Conservation (phyloP, 2,329 filamentous ascomycete species). For the Magnaporthiopsis rhizophila region DNA sequence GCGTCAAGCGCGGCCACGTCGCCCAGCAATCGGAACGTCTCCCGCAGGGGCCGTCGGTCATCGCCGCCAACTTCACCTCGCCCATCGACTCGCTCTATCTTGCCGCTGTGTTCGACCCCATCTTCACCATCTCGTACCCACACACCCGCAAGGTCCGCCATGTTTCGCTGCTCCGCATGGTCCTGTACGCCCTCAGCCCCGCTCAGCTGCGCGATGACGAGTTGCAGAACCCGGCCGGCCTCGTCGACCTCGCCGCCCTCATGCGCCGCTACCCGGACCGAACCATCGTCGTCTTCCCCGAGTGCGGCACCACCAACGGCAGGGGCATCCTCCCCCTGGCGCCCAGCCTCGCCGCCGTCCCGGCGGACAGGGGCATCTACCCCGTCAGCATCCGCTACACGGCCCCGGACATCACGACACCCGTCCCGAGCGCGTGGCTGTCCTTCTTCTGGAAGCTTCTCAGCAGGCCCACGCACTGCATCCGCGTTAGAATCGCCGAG, state of each 20-base stretch:
- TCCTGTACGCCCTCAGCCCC: constrained; percentile 61
- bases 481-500: constrained; percentile 84
- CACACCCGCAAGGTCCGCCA: constrained; percentile 63
- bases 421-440: constrained; percentile 65
- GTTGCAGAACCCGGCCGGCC: constrained; percentile 27
- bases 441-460: constrained; percentile 81
- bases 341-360: constrained; percentile 63
- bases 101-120: constrained; percentile 88
- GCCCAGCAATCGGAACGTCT: constrained; percentile 66
- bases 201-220: constrained; percentile 40
- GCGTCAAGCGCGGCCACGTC: constrained; percentile 84
- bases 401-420: constrained; percentile 82
- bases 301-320: constrained; percentile 91
- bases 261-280: constrained; percentile 61
- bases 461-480: constrained; percentile 76
- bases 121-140: constrained; percentile 85
- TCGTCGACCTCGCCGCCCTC: constrained; percentile 57
- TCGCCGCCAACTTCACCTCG: constrained; percentile 85
- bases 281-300: constrained; percentile 81
- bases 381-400: constrained; percentile 86
- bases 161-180: constrained; percentile 68
- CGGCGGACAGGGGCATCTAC: constrained; percentile 68
- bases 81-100: constrained; percentile 92
- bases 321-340: constrained; percentile 80
- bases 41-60: constrained; percentile 70